Percentiles rank a stretch among this genome's conserved stretches.
Evolutionary conservation across 2,329 filamentous ascomycete genomes (phyloP).

Genomic region (Fusarium sororula): DNA sequence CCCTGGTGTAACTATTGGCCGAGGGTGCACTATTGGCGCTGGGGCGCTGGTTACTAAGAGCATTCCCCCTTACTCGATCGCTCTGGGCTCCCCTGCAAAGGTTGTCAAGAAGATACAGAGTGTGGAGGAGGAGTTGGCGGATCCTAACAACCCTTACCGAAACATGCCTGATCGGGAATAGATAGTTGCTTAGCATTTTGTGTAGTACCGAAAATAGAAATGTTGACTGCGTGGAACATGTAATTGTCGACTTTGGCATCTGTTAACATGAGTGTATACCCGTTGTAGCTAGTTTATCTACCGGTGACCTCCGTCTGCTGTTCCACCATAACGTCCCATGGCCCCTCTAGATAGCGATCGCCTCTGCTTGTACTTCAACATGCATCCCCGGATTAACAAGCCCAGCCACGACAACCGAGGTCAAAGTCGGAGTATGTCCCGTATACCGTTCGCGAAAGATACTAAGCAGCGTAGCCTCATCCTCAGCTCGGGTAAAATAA

Average conservation of each 20-base stretch:
- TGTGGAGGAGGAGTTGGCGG: slow-evolving; percentile 44
- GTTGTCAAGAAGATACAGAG: slow-evolving; percentile 58
- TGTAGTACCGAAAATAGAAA: not conserved
- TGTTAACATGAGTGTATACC: not conserved
- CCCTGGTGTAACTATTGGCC: slow-evolving; percentile 62
- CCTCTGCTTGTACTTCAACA: not conserved
- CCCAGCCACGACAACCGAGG: not conserved
- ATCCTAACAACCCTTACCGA: slow-evolving; percentile 39
- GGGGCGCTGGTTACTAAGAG: slow-evolving; percentile 60
- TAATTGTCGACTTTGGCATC: not conserved
- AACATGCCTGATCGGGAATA: slow-evolving; percentile 42
- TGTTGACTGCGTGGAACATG: not conserved
- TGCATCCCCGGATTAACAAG: not conserved
- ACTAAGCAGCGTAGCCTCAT: accelerated
- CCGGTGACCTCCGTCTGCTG: too few species aligned
- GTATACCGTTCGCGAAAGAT: not conserved
- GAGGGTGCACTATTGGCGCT: slow-evolving; percentile 61
- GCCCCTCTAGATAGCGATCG: not conserved
- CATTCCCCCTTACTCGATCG: slow-evolving; percentile 59
- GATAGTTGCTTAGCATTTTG: too few species aligned
- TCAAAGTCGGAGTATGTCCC: not conserved
- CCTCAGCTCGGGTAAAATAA: not conserved
- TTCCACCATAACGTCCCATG: too few species aligned
- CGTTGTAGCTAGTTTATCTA: not conserved
- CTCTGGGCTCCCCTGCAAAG: slow-evolving; percentile 58